A percentile compares a stretch with the other conserved stretches of the same genome.
These are phyloP conservation scores for Hypoxylon intermedium DNA, from an alignment of 495 filamentous ascomycete species.

Conservation along the genomic window DNA sequence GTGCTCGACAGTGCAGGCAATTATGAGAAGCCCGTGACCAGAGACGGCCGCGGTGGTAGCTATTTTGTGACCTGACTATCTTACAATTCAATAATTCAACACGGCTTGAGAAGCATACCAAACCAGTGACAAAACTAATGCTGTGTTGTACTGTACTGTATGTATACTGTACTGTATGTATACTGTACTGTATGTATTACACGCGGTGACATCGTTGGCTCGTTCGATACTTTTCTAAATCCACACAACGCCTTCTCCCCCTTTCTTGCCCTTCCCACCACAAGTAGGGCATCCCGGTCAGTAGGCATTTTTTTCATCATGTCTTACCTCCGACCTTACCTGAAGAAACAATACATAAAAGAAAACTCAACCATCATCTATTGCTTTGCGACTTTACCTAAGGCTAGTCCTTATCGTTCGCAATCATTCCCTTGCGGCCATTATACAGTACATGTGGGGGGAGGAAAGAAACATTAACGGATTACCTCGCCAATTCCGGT, in stretches of 20 bases:
- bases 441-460: constrained; percentile 39
- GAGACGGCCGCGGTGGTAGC: neutral
- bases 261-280: constrained; percentile 16
- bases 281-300: constrained; percentile 36
- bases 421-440: constrained; percentile 32
- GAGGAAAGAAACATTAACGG: constrained; percentile 13
- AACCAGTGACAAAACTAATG: constrained; percentile 10
- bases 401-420: constrained; percentile 19
- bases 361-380: constrained; percentile 17
- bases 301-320: constrained; percentile 43
- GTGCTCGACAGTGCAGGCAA: neutral
- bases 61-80: constrained; percentile 15
- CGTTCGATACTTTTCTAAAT: constrained; percentile 9
- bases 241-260: constrained; percentile 35
- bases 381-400: constrained; percentile 18
- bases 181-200: no score
- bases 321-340: constrained; percentile 78
- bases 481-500: constrained; percentile 42
- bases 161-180: no score
- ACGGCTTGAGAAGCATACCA: constrained; percentile 11
- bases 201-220: constrained; percentile 5
- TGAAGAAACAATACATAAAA: constrained; percentile 40
- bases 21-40: neutral
- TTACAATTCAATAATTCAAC: constrained; percentile 37
- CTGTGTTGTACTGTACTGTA: constrained; percentile 1